These are phyloP conservation scores for Pyrenula aspistea DNA, from an alignment of 495 filamentous ascomycete genomes.

Conservation along the genomic window DNA sequence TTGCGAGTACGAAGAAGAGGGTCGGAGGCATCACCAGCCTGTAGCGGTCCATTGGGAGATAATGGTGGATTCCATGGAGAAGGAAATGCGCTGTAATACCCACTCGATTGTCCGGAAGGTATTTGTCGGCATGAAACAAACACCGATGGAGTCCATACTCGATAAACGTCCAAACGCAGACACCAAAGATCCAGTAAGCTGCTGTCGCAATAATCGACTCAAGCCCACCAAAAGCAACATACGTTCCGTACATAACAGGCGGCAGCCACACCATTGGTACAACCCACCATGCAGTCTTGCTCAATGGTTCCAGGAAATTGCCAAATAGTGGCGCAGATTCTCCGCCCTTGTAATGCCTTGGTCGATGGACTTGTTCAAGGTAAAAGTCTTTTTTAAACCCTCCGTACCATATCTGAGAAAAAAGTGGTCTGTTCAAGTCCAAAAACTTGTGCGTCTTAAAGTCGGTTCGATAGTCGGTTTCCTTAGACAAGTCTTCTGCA, in stretches of 20 bases:
- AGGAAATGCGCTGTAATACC: conserved; percentile 82
- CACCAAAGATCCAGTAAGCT: conserved; percentile 49
- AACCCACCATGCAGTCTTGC: conserved; percentile 87
- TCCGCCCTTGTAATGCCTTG: conserved; percentile 87
- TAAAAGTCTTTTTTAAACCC: conserved; percentile 91
- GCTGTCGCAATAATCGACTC: conserved; percentile 25
- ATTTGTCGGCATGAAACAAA: conserved; percentile 90
- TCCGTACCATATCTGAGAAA: conserved; percentile 80
- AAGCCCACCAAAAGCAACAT: conserved; percentile 49
- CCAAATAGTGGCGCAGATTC: conserved; percentile 90
- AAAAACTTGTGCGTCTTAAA: conserved; percentile 86
- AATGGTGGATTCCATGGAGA: conserved; percentile 96
- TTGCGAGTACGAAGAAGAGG: conserved; percentile 72
- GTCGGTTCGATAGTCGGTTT: conserved; percentile 64
- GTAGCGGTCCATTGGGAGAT: conserved; percentile 95
- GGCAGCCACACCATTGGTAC: conserved; percentile 85
- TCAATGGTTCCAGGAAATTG: conserved; percentile 92
- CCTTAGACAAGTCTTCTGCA: conserved; percentile 74
- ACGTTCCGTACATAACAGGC: conserved; percentile 60
- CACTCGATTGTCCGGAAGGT: conserved; percentile 86
- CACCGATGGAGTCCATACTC: conserved; percentile 88
- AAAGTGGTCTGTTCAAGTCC: conserved; percentile 73
- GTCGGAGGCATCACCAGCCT: conserved; percentile 95
- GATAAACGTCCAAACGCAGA: conserved; percentile 75
- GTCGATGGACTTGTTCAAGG: conserved; percentile 88